Base-by-base conservation (phyloP, 805 yeast genomes). In the Kodamaea kaohsiungensis region DNA sequence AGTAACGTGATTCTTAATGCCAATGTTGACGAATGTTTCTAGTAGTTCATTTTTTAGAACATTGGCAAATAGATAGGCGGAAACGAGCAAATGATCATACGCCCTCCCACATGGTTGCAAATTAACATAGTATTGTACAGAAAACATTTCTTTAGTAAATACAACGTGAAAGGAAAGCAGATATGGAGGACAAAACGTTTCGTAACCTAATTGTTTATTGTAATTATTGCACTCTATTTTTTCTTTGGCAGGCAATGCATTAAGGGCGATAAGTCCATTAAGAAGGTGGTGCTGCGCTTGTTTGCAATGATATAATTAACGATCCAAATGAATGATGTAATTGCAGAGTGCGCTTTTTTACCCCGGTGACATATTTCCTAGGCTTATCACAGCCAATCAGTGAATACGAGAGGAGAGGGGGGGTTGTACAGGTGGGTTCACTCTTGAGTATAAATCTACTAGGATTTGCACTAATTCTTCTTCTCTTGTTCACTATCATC, bases 351-450 rank as follows among this genome's bases (percentile, higher is more conserved):
- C 43, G 43, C 43, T 39, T 39, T n/a, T 40, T 40, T 40, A 40
- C 45, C 45, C 45, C 45, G 45, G 45, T 16, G 19, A 40, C 45
- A 17, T 15, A 22, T 22, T 12, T 43, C 8, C n/a, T 7, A 10
- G 13, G 15, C 16, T 30, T 7, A 30, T 46, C 48, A 16, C 18
- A 46, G 48, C 48, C 48, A 46, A 46, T 46, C 48, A 46, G 22
- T 27, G 18, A 25, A 5, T 8, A 25, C 7, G 7, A n/a, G 19
- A 2, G 48, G 18, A 46, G 45, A 40, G 45, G 19, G 13, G n/a
- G 22, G 33, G 25, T 13, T 16, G 22, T 7, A 13, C 16, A 19
- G 39, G 25, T 27, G 17, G 17, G 12, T 4, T 27, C 12, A 6
- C 25, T 46, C 40, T 17, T n/a, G 22, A 37, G 42, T 47, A 47